phyloP scores from a whole-genome alignment of 441 rosid genomes.

The Aleurites moluccanus region DNA sequence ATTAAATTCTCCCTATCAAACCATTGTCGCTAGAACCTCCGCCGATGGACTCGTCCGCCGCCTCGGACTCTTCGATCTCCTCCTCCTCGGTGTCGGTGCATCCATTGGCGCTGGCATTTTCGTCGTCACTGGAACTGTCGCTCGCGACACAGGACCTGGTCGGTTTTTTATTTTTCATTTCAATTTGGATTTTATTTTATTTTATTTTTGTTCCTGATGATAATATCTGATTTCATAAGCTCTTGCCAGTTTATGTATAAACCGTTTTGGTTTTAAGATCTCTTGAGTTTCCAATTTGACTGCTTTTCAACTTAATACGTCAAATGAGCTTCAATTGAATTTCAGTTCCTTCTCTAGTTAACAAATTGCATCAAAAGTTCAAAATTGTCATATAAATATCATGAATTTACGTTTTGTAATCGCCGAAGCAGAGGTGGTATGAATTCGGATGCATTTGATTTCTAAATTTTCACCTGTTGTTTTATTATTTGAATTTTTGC shows the following conservation, averaged over 20 bases:
- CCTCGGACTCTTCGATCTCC: constrained; percentile 78
- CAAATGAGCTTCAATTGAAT: neutral
- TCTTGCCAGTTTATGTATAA: neutral
- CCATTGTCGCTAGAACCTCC: constrained; percentile 32
- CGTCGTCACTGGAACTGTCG: constrained; percentile 94
- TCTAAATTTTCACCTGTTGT: neutral
- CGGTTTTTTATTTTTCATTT: neutral
- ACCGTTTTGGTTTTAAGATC: neutral
- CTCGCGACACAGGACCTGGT: constrained; percentile 98
- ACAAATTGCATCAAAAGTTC: neutral
- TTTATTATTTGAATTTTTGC: neutral
- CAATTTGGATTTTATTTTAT: neutral
- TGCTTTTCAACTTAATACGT: neutral
- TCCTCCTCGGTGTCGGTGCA: constrained; percentile 88
- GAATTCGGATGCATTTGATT: neutral
- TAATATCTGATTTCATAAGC: neutral
- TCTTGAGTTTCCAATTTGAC: neutral
- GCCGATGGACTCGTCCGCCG: constrained; percentile 70
- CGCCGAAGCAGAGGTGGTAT: neutral
- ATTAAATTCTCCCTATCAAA: constrained; percentile 38
- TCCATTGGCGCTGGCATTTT: constrained; percentile 97
- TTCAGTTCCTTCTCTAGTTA: neutral
- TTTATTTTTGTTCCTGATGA: neutral
- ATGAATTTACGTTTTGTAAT: neutral
- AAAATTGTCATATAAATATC: neutral